These are phyloP conservation scores for Globisporangium yorkense DNA, from an alignment of 352 stramenopile genomes.

Conservation along the genomic window DNA sequence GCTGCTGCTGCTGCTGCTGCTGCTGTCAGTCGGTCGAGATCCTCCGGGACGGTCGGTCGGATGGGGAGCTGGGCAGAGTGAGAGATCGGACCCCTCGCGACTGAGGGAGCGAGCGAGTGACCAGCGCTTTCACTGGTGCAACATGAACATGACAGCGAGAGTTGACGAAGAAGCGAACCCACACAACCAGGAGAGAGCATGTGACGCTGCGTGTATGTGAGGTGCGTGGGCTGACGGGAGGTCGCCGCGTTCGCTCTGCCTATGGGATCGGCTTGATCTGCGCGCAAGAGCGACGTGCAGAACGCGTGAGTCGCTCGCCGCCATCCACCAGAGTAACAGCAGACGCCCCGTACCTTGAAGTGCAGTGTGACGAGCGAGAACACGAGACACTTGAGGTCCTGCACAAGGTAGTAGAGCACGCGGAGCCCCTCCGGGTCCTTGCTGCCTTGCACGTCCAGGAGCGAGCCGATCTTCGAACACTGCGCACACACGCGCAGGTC, in stretches of 20 bases:
- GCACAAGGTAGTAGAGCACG: conserved; percentile 96
- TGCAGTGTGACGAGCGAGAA: conserved; percentile 96
- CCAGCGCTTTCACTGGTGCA: no score
- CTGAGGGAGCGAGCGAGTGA: no score
- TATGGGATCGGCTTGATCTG: conserved; percentile 94
- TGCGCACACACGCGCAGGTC: conserved; percentile 14
- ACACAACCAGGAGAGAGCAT: no score
- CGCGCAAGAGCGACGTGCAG: background rate
- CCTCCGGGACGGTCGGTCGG: no score
- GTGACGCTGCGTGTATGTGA: background rate
- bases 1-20: background rate
- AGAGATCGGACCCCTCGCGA: no score
- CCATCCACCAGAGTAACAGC: background rate
- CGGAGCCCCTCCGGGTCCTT: conserved; percentile 93
- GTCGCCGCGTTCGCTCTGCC: background rate
- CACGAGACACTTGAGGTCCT: conserved; percentile 96
- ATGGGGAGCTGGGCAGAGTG: no score
- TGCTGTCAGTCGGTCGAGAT: no score
- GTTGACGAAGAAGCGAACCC: no score
- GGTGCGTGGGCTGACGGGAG: background rate
- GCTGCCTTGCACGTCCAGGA: conserved; percentile 94
- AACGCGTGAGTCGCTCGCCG: no score
- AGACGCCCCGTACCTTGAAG: conserved; percentile 84
- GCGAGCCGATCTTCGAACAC: conserved; percentile 94
- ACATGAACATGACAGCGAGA: no score